Percentiles rank a stretch among this genome's conserved stretches.
Evolutionary conservation across 2,329 filamentous ascomycete genomes (phyloP).

Genomic region (Fusarium poae): DNA sequence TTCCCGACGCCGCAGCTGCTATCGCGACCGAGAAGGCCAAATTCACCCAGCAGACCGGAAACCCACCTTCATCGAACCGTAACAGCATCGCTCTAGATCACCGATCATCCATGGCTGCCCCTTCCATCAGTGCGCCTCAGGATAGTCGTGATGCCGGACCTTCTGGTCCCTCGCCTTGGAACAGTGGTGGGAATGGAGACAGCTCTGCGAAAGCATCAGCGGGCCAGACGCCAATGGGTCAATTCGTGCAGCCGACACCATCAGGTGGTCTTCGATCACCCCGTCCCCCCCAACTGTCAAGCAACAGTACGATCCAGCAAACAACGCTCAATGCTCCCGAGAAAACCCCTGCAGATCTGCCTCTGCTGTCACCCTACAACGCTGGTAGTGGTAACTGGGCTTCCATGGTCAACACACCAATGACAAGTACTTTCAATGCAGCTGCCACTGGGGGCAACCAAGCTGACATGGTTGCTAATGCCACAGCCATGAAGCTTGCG

Average conservation of each 20-base stretch:
- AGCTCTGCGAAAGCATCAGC: constrained; percentile 77
- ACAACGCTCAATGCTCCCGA: constrained; percentile 82
- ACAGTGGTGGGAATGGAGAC: constrained; percentile 64
- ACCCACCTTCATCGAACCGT: constrained; percentile 88
- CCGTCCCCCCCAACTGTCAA: constrained; percentile 75
- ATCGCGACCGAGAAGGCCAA: constrained; percentile 98
- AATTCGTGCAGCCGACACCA: constrained; percentile 87
- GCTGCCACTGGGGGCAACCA: constrained; percentile 70
- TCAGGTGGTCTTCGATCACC: constrained; percentile 83
- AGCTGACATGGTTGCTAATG: constrained; percentile 98
- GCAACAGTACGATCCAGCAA: constrained; percentile 80
- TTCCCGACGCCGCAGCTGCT: constrained; percentile 97
- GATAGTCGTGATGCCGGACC: constrained; percentile 51
- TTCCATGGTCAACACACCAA: constrained; percentile 97
- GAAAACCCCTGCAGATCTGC: constrained; percentile 76
- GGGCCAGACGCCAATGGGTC: constrained; percentile 88
- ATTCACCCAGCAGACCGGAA: constrained; percentile 94
- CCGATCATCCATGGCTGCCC: constrained; percentile 78
- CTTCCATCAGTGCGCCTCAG: constrained; percentile 75
- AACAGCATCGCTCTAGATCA: constrained; percentile 88
- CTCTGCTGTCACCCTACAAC: constrained; percentile 86
- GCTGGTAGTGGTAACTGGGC: constrained; percentile 93
- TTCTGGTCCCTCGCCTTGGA: constrained; percentile 78
- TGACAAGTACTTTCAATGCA: constrained; percentile 85
- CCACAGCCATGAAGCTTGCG: constrained; percentile 98